Evolutionary conservation across 148 eudicot genomes (phyloP).

Genomic region (Oxyria digyna): DNA sequence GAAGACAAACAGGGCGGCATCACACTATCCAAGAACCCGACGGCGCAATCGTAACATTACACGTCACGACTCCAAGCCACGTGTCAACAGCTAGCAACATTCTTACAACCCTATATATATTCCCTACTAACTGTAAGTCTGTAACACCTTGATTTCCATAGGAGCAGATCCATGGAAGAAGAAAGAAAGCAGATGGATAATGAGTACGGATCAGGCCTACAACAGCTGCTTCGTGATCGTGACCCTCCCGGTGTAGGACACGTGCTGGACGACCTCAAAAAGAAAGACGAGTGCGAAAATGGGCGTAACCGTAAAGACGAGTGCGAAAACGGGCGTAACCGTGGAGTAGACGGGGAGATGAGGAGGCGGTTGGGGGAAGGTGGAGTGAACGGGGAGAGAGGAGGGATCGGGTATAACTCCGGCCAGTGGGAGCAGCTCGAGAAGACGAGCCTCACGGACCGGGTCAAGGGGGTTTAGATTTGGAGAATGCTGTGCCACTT

Average conservation of each 20-base stretch:
- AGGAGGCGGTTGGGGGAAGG: background rate
- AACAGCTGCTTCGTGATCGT: background rate
- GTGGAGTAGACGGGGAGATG: background rate
- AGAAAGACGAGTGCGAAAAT: background rate
- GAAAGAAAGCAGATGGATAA: background rate
- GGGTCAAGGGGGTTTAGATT: background rate
- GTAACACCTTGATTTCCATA: too few relatives aligned
- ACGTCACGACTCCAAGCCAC: too few relatives aligned
- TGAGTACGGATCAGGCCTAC: background rate
- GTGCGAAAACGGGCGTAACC: background rate
- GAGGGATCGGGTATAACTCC: background rate
- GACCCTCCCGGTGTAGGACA: too few relatives aligned
- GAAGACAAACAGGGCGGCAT: too few relatives aligned
- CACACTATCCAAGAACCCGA: too few relatives aligned
- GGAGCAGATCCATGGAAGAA: background rate
- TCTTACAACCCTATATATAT: too few relatives aligned
- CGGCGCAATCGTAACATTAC: too few relatives aligned
- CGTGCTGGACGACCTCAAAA: background rate
- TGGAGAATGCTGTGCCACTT: too few relatives aligned
- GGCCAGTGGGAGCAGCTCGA: background rate
- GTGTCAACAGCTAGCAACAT: too few relatives aligned
- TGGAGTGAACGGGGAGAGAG: background rate
- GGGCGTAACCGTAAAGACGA: background rate
- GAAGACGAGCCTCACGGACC: background rate
- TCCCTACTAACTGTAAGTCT: too few relatives aligned